phyloP scores from a whole-genome alignment of 176 grass and related monocot species.

The Carex kokanica region DNA sequence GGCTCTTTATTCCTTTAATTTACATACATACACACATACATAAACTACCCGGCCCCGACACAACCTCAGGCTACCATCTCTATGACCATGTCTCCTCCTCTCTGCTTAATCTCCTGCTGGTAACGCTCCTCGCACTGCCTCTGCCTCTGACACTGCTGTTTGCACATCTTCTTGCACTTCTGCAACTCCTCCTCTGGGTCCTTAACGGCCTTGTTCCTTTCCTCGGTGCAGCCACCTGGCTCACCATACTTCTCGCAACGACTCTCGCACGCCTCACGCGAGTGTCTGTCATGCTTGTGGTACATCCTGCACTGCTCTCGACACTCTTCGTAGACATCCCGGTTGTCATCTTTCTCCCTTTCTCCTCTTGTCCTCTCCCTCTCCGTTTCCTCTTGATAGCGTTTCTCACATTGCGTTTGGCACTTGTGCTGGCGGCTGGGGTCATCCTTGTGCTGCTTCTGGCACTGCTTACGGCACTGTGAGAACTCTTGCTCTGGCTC shows the following conservation, averaged over 20 bases:
- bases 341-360: neutral
- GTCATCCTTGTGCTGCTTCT: slow-evolving; percentile 1
- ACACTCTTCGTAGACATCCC: neutral
- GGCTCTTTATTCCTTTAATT: neutral
- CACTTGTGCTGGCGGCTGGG: neutral
- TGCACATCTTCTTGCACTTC: neutral
- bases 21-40: slow-evolving; percentile 1
- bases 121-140: neutral
- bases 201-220: neutral
- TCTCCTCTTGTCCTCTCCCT: neutral
- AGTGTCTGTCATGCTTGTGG: neutral
- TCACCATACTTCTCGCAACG: neutral
- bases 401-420: neutral
- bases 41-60: neutral
- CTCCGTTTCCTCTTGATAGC: neutral
- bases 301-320: neutral
- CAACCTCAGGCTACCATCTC: slow-evolving; percentile 21
- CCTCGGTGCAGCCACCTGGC: neutral
- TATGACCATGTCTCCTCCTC: neutral
- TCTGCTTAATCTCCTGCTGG: neutral
- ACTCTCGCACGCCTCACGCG: neutral
- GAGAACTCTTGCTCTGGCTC: neutral
- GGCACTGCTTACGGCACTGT: slow-evolving; percentile 9
- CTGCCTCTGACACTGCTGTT: slow-evolving; percentile 17
- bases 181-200: slow-evolving; percentile 13